Evolutionary conservation across 2,329 filamentous ascomycete species (phyloP).

Genomic region (Ceratocystis huliohia): DNA sequence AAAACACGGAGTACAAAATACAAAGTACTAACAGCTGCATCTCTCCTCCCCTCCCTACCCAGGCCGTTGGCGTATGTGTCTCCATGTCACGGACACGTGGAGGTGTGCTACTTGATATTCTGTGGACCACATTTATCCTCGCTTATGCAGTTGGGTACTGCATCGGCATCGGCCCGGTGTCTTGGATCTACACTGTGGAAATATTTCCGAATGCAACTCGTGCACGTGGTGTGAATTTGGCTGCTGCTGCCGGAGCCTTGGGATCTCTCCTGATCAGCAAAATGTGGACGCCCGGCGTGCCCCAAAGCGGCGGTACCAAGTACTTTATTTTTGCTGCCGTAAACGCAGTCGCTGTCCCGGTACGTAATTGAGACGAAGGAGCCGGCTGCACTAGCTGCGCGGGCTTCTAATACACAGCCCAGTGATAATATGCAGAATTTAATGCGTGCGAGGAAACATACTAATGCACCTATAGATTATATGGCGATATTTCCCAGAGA

Average conservation of each 20-base stretch:
- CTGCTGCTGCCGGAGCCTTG: slow-evolving; percentile 42
- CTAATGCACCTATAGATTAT: slow-evolving; percentile 28
- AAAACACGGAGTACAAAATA: neutral
- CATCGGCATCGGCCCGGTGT: slow-evolving; percentile 43
- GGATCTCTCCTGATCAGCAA: slow-evolving; percentile 43
- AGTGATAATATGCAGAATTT: neutral
- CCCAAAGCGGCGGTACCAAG: slow-evolving; percentile 35
- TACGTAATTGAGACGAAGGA: slow-evolving; percentile 24
- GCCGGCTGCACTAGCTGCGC: neutral
- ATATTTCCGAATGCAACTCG: slow-evolving; percentile 48
- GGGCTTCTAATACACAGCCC: neutral
- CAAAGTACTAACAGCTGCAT: slow-evolving; percentile 21
- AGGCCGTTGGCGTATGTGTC: slow-evolving; percentile 26
- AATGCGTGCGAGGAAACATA: neutral
- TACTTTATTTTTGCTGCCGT: slow-evolving; percentile 47
- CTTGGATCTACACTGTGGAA: slow-evolving; percentile 49
- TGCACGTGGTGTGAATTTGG: slow-evolving; percentile 43
- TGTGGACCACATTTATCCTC: slow-evolving; percentile 44
- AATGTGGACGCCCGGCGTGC: slow-evolving; percentile 31
- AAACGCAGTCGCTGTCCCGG: slow-evolving; percentile 37
- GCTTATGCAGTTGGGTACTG: slow-evolving; percentile 47
- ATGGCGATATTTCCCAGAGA: slow-evolving; percentile 35
- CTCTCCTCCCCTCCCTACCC: slow-evolving; percentile 29
- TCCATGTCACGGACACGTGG: slow-evolving; percentile 1
- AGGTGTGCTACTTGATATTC: slow-evolving; percentile 31